Evolutionary conservation across 1,139 yeast species (phyloP), one percentile per base, ranked within the genome.

Genomic region (Yamadazyma mexicana): DNA sequence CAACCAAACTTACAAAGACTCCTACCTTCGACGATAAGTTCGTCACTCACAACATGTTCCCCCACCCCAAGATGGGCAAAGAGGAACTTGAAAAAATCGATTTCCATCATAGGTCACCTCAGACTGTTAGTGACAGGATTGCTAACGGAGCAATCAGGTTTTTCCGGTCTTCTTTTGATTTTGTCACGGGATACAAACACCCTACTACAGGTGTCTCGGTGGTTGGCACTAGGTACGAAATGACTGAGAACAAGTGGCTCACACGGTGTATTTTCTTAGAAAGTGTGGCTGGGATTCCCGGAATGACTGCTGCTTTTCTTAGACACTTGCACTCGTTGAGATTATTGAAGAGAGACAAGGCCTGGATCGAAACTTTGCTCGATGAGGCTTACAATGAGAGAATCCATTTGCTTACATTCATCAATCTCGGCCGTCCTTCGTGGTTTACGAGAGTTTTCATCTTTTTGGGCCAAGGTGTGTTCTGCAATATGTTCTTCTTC

Each of bases 341-440:
- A 48, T 57, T 81, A 34, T 65, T 83, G 49, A 71, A 73, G 49
- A 65, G 91, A 45, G 92, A 84, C 55, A 77, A 79, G 50, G 91
- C 87, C 1, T 84, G 89, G 86, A 75, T 84, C 46, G 87, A 84
- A 57, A 81, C 89, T 1, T 64, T 84, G 32, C 64, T 79, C 29
- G 91, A 84, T 53, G 92, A 84, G 54, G 89, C 91, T 1, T 83
- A 83, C 62, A 84, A 84, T 53, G 92, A 84, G 61, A 72, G 89
- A 55, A 83, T 84, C 85, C 92, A 84, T 53, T 68, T 84, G 37
- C 64, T 84, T 46, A 83, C 89, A 0, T 84, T 84, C 51, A 75
- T 83, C 47, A 78, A 81, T 54, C 61, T 84, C 44, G 83, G 84
- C 15, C 64, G 77, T 41, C 92, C 92, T 9, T 77, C 83, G 1